phyloP scores from a whole-genome alignment of 441 rosid species.

The Erodium texanum region DNA sequence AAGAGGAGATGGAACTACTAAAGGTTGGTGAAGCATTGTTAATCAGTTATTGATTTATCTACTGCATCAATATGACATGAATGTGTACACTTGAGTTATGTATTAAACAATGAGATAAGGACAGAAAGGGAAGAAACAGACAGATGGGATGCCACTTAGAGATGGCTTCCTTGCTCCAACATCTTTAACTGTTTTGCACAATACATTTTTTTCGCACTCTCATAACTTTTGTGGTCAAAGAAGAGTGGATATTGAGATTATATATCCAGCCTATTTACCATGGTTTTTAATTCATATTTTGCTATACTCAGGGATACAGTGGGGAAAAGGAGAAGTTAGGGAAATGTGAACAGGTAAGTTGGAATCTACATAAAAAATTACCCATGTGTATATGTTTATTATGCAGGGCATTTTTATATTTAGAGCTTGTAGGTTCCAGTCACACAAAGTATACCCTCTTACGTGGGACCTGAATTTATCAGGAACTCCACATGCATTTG shows the following conservation, averaged over 20 bases:
- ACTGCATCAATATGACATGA: neutral
- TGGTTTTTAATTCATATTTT: neutral
- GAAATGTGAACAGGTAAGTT: conserved; percentile 77
- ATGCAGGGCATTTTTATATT: neutral
- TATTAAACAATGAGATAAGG: neutral
- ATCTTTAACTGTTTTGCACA: neutral
- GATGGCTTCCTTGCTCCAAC: neutral
- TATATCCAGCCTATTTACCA: neutral
- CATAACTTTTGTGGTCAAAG: neutral
- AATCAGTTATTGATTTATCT: neutral
- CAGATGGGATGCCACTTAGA: neutral
- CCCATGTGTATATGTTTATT: neutral
- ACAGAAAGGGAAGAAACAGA: neutral
- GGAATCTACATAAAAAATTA: conserved; percentile 2
- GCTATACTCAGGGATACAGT: conserved; percentile 46
- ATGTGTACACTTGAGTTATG: neutral
- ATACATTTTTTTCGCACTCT: neutral
- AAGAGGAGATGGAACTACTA: conserved; percentile 82
- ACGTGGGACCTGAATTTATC: too few species aligned
- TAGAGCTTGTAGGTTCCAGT: neutral
- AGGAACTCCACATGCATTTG: too few species aligned
- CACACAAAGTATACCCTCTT: neutral
- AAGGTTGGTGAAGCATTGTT: conserved; percentile 37
- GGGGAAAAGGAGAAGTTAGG: conserved; percentile 78
- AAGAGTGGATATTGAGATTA: neutral